Evolutionary conservation across 1,139 yeast species (phyloP), one percentile per base, ranked within the genome.

Genomic region (Debaryomyces robertsiae): DNA sequence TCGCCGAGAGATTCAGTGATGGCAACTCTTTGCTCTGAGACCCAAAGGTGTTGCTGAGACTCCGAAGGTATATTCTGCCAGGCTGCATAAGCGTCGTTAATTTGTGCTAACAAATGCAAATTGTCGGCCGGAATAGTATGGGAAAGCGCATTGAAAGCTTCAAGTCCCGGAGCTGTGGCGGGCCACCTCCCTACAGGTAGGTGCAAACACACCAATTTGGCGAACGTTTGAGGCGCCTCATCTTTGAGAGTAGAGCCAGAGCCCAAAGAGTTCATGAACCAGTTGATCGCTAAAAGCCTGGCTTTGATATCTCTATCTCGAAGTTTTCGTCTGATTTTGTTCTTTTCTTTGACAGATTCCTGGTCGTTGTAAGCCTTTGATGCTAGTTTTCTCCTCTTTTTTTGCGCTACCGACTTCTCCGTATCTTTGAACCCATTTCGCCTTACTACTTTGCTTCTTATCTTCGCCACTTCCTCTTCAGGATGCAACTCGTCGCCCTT

Each of bases 401-500:
- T 19, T 5, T 31, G 30, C n/a, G 34, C 23, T 13, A 23, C 37
- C n/a, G 30, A 22, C 13, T 27, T 30, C 6, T 36, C 30, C n/a
- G 17, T 30, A 6, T 32, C 31, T 18, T 41, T 33, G 13, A 41
- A 49, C 23, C 44, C 46, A 14, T 43, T 42, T 30, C 53, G 43
- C 34, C 59, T 36, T 15, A 37, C 37, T 2, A 42, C 46, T 3
- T 46, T 38, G 15, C 41, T 40, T 27, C 57, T 27, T 10, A 54
- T 27, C 10, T 37, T 34, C 22, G 47, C 48, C 16, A 54, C 45
- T 27, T 50, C 52, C 4, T 49, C 48, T 5, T 27, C 10, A 1
- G 61, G 61, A 36, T 56, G 61, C 16, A 48, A 23, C 2, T 39
- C 30, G 40, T 56, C 60, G 4, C 61, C 61, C 32, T 52, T 54